Evolutionary conservation across 1,284 basidiomycete species (phyloP).

Genomic region (Leccinum insolens): DNA sequence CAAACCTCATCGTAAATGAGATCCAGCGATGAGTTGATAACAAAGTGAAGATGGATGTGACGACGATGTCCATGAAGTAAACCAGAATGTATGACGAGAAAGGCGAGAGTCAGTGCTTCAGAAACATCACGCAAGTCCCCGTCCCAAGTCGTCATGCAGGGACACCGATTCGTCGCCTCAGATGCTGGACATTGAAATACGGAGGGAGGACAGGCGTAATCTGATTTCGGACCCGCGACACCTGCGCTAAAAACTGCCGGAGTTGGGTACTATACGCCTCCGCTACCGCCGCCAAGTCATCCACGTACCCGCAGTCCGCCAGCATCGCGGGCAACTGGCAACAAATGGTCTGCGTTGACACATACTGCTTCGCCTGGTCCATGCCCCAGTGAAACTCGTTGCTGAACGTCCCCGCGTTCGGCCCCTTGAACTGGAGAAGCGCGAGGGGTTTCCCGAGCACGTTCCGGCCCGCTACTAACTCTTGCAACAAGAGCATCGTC

Average conservation of each 20-base stretch:
- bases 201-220: slow-evolving; percentile 35
- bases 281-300: slow-evolving; percentile 35
- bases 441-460: slow-evolving; percentile 24
- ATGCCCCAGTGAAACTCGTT: slow-evolving; percentile 36
- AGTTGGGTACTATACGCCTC: slow-evolving; percentile 35
- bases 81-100: not conserved
- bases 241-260: slow-evolving; percentile 34
- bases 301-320: slow-evolving; percentile 27
- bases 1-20: not conserved
- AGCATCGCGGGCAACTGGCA: slow-evolving; percentile 28
- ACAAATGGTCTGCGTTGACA: slow-evolving; percentile 24
- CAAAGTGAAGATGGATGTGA: not conserved
- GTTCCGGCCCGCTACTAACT: slow-evolving; percentile 27
- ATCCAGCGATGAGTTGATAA: not conserved
- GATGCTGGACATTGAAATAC: slow-evolving; percentile 20
- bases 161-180: slow-evolving; percentile 32
- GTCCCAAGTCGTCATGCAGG: slow-evolving; percentile 19
- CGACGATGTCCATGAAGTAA: not conserved
- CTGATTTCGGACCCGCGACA: slow-evolving; percentile 35
- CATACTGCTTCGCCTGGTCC: slow-evolving; percentile 30
- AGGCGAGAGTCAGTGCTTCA: not conserved
- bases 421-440: slow-evolving; percentile 34
- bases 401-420: slow-evolving; percentile 32
- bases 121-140: not conserved
- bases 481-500: slow-evolving; percentile 35